Percentiles rank a stretch among this genome's conserved stretches.
Evolutionary conservation across 2,329 filamentous ascomycete genomes (phyloP).

Genomic region (Aspergillus brasiliensis): DNA sequence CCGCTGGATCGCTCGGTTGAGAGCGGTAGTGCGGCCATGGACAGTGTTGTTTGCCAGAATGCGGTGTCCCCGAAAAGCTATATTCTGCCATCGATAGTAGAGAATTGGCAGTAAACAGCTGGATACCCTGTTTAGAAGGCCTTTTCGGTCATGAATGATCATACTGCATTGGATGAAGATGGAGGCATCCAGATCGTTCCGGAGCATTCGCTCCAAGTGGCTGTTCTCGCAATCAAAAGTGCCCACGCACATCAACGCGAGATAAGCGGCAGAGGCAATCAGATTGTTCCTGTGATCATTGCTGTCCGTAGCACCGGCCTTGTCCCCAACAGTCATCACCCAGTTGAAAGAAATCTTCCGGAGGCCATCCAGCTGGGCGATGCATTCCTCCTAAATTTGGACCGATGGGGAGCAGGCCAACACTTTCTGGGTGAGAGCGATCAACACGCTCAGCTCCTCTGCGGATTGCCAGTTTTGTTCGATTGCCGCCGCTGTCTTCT

Average conservation of each 20-base stretch:
- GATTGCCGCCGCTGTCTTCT: conserved; percentile 35
- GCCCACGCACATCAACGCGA: conserved; percentile 46
- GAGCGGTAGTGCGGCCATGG: conserved; percentile 1
- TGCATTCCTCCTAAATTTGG: conserved; percentile 22
- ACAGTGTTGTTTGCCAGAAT: conserved; percentile 14
- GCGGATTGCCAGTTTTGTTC: conserved; percentile 57
- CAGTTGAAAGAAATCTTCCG: conserved; percentile 45
- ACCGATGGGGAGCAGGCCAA: conserved; percentile 41
- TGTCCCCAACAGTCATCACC: conserved; percentile 38
- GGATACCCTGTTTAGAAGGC: conserved; percentile 4
- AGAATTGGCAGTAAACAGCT: conserved; percentile 21
- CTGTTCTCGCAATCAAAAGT: conserved; percentile 50
- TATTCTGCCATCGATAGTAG: conserved; percentile 27
- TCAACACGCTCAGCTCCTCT: conserved; percentile 43
- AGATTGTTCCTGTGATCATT: conserved; percentile 36
- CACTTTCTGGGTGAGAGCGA: conserved; percentile 46
- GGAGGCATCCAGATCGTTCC: conserved; percentile 26
- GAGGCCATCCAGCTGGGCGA: conserved; percentile 34
- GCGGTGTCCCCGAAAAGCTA: conserved; percentile 16
- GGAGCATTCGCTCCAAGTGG: conserved; percentile 33
- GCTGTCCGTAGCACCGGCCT: conserved; percentile 23
- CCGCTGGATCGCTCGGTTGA: conserved; percentile 19
- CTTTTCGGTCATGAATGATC: conserved; percentile 37
- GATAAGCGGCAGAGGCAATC: conserved; percentile 37
- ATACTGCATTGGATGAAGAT: conserved; percentile 44